Base-by-base conservation (phyloP, 2,329 filamentous ascomycete genomes). In the Epichloe scottii region DNA sequence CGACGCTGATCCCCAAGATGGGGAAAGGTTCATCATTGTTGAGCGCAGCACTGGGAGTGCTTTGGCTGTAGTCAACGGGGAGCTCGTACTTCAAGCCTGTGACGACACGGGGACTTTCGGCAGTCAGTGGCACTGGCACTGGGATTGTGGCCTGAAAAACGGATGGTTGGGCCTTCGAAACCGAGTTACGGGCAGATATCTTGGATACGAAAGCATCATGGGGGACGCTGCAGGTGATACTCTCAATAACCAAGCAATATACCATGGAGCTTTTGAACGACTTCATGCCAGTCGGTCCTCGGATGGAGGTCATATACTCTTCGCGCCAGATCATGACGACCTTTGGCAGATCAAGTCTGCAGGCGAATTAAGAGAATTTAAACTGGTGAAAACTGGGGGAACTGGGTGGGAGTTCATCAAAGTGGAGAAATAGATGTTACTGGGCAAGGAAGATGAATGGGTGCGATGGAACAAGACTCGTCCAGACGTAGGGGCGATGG, bases 291-390 rank as follows among this genome's bases (percentile, higher is more conserved):
- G 6, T 14, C 12, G 21, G 23, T 26, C 41, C 6, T 7, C 14
- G 3, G 15, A n/a, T 30, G 14, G 23, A 10, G 2, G 41, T 2
- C 23, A 43, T 6, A 33, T 14, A n/a, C 23, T 43, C 6, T 14
- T 3, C n/a, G 41, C 6, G 41, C 40, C 40, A 26, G 10, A 10
- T 30, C 0, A 10, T 30, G 1, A 4, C 3, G 8, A 10, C 3
- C 0, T 30, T 30, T 8, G 26, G 26, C 26, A 0, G 26, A 0
- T 30, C 7, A 3, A 0, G 26, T 3, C 7, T 10, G 2, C 1
- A 30, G 7, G 1, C 6, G n/a, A n/a, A n/a, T n/a, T n/a, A n/a
- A n/a, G 7, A 10, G 26, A 0, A 30, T 30, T 30, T 1, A 3
- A 1, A 3, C 26, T 8, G 1, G 26, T 2, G 3, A 1, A 3